Conservation (phyloP, 805 yeast species). For the Jamesozyma hellenica region DNA sequence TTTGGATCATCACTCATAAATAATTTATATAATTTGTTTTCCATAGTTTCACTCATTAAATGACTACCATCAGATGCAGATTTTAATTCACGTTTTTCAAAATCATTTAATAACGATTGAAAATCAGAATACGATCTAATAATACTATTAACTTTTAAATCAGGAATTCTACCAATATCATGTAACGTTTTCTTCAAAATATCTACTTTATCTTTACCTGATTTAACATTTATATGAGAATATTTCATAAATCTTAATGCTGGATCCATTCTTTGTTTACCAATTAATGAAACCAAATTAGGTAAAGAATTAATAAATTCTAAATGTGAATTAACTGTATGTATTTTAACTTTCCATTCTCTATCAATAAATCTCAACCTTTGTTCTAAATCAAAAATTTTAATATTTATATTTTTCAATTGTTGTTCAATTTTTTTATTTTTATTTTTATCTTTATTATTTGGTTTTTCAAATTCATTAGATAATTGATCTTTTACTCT, state of each 20-base stretch:
- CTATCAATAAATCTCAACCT: slow-evolving; percentile 39
- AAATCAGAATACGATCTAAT: slow-evolving; percentile 34
- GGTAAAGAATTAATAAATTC: slow-evolving; percentile 44
- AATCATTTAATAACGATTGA: slow-evolving; percentile 23
- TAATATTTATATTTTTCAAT: slow-evolving; percentile 9
- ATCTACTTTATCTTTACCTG: slow-evolving; percentile 41
- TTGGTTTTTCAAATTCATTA: slow-evolving; percentile 1
- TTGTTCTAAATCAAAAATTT: slow-evolving; percentile 30
- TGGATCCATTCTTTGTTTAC: slow-evolving; percentile 45
- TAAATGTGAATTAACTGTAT: slow-evolving; percentile 33
- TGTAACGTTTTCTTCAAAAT: slow-evolving; percentile 41
- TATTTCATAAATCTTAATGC: slow-evolving; percentile 43
- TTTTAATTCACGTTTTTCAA: slow-evolving; percentile 29
- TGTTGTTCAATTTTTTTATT: slow-evolving; percentile 8
- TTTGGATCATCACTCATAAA: slow-evolving; percentile 43
- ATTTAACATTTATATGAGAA: slow-evolving; percentile 47
- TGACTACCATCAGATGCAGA: slow-evolving; percentile 36
- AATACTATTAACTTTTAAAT: slow-evolving; percentile 38
- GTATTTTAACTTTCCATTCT: slow-evolving; percentile 38
- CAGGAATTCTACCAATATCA: slow-evolving; percentile 51
- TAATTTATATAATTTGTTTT: slow-evolving; percentile 37
- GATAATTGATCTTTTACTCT: slow-evolving; percentile 28
- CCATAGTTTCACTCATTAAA: slow-evolving; percentile 42
- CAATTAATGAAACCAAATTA: slow-evolving; percentile 48
- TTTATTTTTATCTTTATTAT: not conserved